Conservation (phyloP, 2,329 filamentous ascomycete species). For the Acrodontium crateriforme region DNA sequence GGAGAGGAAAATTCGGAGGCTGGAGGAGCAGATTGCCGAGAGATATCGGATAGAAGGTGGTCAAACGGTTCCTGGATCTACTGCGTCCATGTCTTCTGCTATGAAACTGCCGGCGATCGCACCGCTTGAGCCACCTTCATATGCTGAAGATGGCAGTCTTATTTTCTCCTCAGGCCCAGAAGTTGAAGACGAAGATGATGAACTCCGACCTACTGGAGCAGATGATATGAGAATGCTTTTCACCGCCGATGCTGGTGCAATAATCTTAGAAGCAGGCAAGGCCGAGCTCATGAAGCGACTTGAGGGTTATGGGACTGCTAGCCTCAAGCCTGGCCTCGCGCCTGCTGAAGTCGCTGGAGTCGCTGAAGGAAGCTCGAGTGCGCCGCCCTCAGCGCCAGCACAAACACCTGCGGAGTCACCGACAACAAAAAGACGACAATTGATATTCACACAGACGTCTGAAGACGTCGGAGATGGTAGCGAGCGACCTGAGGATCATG, state of each 20-base stretch:
- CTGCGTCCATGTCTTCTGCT: too few relatives aligned
- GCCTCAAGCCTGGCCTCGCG: too few relatives aligned
- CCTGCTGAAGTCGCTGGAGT: not conserved
- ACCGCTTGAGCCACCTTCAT: constrained; percentile 11
- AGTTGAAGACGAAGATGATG: constrained; percentile 2
- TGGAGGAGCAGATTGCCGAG: constrained; percentile 18
- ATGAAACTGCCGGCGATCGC: too few relatives aligned
- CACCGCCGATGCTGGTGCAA: constrained; percentile 33
- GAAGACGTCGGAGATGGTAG: constrained; percentile 1
- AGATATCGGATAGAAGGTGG: constrained; percentile 11
- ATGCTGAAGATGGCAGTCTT: constrained; percentile 15
- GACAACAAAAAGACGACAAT: not conserved
- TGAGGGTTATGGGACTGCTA: constrained; percentile 32
- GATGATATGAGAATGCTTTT: constrained; percentile 37
- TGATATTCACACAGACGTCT: too few relatives aligned
- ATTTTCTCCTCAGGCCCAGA: constrained; percentile 5
- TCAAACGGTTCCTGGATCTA: not conserved
- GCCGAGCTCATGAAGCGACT: constrained; percentile 37
- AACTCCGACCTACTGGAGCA: constrained; percentile 8
- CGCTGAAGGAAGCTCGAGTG: not conserved
- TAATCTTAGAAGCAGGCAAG: constrained; percentile 37
- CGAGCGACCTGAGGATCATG: constrained; percentile 8
- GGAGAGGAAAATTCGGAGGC: constrained; percentile 16
- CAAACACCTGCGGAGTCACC: not conserved
- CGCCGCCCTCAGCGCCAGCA: not conserved